Evolutionary conservation across 768 basidiomycete genomes (phyloP), one percentile per base, ranked within the genome.

Genomic region (Cyclocybe aegerita): DNA sequence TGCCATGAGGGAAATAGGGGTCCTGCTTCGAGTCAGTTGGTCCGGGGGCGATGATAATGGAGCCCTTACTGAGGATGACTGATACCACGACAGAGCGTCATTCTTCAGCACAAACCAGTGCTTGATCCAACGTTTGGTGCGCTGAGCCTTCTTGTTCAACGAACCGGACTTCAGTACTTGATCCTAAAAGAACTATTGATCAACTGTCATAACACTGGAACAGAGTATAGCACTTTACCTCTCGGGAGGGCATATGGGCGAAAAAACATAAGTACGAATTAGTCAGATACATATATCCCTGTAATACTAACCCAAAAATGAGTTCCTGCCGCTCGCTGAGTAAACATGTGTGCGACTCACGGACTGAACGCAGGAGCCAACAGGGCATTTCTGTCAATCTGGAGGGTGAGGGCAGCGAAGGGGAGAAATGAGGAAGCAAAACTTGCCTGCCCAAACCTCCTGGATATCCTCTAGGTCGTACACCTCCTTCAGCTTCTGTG

Each of bases 61-160:
- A 43, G 15, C 35, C 39, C 76, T 72, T 68, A 93, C 94, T 49
- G 92, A 86, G 49, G 94, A 93, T 6, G 90, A 92, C 55, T 93
- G 90, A 66, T 92, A 98, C 97, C 97, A 99, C 12, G 93, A 94
- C 23, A 99, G 75, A 0, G 93, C 91, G 61, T 95, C 93, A 54
- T 98, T 96, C 80, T 92, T 94, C 43, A 99, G 77, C 1, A 96
- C 81, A 59, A 98, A 95, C 97, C 97, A 98, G 66, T 93, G 93
- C 64, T 89, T 93, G 59, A 88, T 84, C 87, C 90, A 95, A 15
- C 93, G 83, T 61, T 93, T 96, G 7, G 93, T 95, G 47, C 90
- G 80, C 48, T 86, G 85, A 0, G 93, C 83, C 62, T 87, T 92
- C 77, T 96, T 97, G 60, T 81, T 83, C 36, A 99, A 76, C 3